Evolutionary conservation across 1,284 basidiomycete genomes (phyloP), one percentile per base, ranked within the genome.

Genomic region (Lignosus rhinocerotis): DNA sequence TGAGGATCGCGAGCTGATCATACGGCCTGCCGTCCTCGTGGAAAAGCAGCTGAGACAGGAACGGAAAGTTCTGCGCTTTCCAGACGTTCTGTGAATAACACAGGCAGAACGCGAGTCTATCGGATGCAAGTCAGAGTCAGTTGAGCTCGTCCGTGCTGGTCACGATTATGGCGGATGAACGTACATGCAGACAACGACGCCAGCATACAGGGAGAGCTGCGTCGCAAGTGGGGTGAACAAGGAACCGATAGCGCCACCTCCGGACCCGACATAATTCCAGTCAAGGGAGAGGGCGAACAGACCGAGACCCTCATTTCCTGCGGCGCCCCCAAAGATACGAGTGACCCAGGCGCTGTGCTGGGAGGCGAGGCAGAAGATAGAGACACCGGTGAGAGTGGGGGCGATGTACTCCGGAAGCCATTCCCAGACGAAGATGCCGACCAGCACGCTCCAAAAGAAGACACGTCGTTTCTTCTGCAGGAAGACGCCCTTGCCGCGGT

Each of bases 351-450:
- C 67, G 62, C 77, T 81, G 49, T 83, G 70, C 62, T 75, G 73
- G 63, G 83, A 75, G 2, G 82, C 80, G 43, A 85, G 70, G 69
- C 83, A 85, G 75, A 86, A 81, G 61, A 86, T 78, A 32, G 80
- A 85, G 65, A 82, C 75, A 56, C 83, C 83, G 43, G 80, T 82
- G 47, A 85, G 74, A 1, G 80, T 79, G 53, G 59, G 52, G 0
- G 59, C 59, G 32, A 60, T 60, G 52, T 60, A 80, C 66, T 78
- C 72, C 30, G 75, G 74, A 59, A 76, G 66, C 61, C 72, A 70
- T 65, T 77, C 75, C 69, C 72, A 75, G 30, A 61, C 60, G 51
- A 81, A 83, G 43, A 83, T 80, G 17, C 69, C 78, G 53, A 79
- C 69, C 58, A 83, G 82, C 5, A 81, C 65, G 30, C 74, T 68